Evolutionary conservation across 2,329 filamentous ascomycete genomes (phyloP).

Genomic region (Amauroascus verrucosus): DNA sequence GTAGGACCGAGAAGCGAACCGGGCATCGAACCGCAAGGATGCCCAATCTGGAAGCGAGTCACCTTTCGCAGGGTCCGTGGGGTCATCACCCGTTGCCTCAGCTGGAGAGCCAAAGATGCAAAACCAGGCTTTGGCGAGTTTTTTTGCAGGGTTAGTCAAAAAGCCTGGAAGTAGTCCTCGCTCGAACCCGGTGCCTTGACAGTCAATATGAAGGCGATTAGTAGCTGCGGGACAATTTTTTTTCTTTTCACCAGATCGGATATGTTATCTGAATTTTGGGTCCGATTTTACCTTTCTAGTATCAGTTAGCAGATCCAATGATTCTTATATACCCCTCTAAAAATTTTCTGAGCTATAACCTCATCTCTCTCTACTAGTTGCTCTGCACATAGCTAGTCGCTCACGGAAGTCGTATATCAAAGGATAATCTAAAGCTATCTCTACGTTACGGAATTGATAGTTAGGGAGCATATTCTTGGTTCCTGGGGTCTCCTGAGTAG

Average conservation of each 20-base stretch:
- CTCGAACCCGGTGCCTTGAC: constrained; percentile 21
- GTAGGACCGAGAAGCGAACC: constrained; percentile 37
- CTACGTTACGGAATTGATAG: not conserved
- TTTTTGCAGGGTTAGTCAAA: constrained; percentile 51
- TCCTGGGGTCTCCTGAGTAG: not conserved
- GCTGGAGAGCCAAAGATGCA: constrained; percentile 42
- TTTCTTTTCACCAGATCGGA: no score
- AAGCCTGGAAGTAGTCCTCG: constrained; percentile 34
- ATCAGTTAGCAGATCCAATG: not conserved
- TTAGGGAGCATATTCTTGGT: not conserved
- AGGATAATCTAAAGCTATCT: no score
- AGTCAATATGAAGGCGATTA: not conserved
- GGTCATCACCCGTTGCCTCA: constrained; percentile 17
- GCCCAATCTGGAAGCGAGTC: constrained; percentile 20
- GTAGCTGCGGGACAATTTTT: not conserved
- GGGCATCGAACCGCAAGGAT: constrained; percentile 29
- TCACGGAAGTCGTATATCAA: no score
- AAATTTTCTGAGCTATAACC: not conserved
- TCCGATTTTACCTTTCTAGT: no score
- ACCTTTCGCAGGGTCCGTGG: constrained; percentile 19
- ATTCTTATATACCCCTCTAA: not conserved
- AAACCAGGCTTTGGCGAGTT: constrained; percentile 50
- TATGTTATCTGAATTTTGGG: no score
- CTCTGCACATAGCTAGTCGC: no score
- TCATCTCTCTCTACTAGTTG: not conserved